Evolutionary conservation across 2,329 filamentous ascomycete genomes (phyloP).

Genomic region (Alternaria sp.): DNA sequence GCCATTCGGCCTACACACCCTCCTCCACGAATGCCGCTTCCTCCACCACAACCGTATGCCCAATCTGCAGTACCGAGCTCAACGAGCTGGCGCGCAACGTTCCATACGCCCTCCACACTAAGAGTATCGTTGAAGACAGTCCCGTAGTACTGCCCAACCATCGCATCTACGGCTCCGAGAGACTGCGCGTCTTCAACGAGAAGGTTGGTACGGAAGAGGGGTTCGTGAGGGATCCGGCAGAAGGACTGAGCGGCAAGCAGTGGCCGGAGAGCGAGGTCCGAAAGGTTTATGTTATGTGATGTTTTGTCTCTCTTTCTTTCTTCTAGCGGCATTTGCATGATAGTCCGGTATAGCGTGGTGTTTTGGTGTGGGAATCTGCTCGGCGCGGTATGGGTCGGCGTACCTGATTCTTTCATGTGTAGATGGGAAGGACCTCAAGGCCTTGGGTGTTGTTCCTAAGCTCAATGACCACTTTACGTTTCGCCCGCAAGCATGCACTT

Average conservation of each 20-base stretch:
- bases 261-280: constrained; percentile 66
- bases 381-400: constrained; percentile 1
- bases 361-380: background rate
- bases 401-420: background rate
- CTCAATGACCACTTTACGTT: background rate
- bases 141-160: constrained; percentile 87
- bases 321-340: background rate
- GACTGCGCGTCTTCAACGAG: constrained; percentile 76
- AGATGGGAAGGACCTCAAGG: background rate
- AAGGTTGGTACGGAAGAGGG: constrained; percentile 75
- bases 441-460: background rate
- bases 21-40: constrained; percentile 62
- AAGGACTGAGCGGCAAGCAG: constrained; percentile 62
- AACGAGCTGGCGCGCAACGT: constrained; percentile 89
- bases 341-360: constrained; percentile 4
- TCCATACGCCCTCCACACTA: constrained; percentile 93
- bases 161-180: constrained; percentile 78
- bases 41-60: constrained; percentile 77
- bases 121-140: constrained; percentile 89
- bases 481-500: background rate
- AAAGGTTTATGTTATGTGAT: constrained; percentile 88
- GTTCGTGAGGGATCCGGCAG: constrained; percentile 75
- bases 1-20: constrained; percentile 72
- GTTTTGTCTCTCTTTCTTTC: background rate
- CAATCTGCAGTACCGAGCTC: constrained; percentile 94